Evolutionary conservation across 371 early-diverging fungal species (phyloP), one percentile per base, ranked within the genome.

Genomic region (Dinochytrium kinnereticum): DNA sequence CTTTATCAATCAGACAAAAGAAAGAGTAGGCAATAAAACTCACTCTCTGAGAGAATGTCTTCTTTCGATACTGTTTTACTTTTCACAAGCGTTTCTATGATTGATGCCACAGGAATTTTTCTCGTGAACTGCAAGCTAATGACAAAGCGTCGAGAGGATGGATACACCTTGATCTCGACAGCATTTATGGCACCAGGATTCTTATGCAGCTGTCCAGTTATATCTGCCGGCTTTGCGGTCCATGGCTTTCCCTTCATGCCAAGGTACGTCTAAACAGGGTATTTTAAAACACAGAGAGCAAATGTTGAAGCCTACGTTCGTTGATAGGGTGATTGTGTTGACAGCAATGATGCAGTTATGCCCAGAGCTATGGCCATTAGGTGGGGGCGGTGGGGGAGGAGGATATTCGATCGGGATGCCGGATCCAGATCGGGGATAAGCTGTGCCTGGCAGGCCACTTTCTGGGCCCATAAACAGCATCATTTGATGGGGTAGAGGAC

Each of bases 361-460:
- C 2, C 67, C 55, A 13, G 75, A 61, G 24, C 37, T 61, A 7
- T 61, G 61, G 36, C 34, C 66, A 31, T 70, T 75, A 55, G 64
- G 64, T 66, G 65, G 7, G 64, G 53, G 38, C 38, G 64, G 44
- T 37, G 36, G 17, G 67, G 61, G 57, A 1, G 61, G 51, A 2
- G 75, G 75, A 68, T 75, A 75, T 49, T 75, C 75, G 28, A 75
- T 33, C 13, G 75, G 75, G 13, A 75, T 66, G 2, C 71, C 75
- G 7, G 51, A 33, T 2, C 31, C 57, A n/a, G 36, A 50, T n/a
- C 70, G 44, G 30, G 75, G 75, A 59, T 66, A 70, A 2, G 64
- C 64, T 19, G 40, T 24, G 30, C 38, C 28, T 1, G 75, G 33
- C 1, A 51, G 26, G 3, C 68, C 71, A 38, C 36, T 57, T 34